phyloP scores from a whole-genome alignment of 2,329 filamentous ascomycete genomes.

The Aspergillus sp. region DNA sequence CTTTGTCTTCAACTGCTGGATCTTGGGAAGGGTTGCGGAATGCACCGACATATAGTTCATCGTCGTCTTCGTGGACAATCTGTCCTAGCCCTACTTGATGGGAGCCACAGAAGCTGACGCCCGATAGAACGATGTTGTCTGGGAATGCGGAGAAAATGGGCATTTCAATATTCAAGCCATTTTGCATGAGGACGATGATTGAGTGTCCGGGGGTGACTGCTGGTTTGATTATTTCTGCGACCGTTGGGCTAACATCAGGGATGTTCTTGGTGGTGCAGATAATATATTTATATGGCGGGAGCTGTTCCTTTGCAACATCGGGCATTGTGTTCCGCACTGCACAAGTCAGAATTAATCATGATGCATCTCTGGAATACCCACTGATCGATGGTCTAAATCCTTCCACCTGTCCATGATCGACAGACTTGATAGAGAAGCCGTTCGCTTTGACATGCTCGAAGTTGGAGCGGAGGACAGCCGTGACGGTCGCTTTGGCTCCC shows the following conservation, averaged over 20 bases:
- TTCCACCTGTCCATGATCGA: constrained; percentile 46
- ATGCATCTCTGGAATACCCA: too few relatives aligned
- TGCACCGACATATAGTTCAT: constrained; percentile 47
- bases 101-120: constrained; percentile 49
- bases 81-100: constrained; percentile 43
- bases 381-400: constrained; percentile 31
- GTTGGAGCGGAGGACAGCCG: constrained; percentile 55
- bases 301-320: constrained; percentile 25
- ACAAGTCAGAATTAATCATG: too few relatives aligned
- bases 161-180: constrained; percentile 59
- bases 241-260: constrained; percentile 48
- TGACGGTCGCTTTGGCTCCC: constrained; percentile 49
- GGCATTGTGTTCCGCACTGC: constrained; percentile 47
- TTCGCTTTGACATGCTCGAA: constrained; percentile 44
- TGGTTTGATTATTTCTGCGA: constrained; percentile 47
- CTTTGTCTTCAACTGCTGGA: constrained; percentile 8
- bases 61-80: constrained; percentile 50
- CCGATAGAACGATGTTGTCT: constrained; percentile 47
- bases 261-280: constrained; percentile 57
- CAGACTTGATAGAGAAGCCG: constrained; percentile 53
- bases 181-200: constrained; percentile 55
- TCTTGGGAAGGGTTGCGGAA: constrained; percentile 30
- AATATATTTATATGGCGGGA: constrained; percentile 48
- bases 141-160: constrained; percentile 50
- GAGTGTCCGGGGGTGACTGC: constrained; percentile 50